Conservation (phyloP, 768 basidiomycete species). For the Amanita subjunquillea region DNA sequence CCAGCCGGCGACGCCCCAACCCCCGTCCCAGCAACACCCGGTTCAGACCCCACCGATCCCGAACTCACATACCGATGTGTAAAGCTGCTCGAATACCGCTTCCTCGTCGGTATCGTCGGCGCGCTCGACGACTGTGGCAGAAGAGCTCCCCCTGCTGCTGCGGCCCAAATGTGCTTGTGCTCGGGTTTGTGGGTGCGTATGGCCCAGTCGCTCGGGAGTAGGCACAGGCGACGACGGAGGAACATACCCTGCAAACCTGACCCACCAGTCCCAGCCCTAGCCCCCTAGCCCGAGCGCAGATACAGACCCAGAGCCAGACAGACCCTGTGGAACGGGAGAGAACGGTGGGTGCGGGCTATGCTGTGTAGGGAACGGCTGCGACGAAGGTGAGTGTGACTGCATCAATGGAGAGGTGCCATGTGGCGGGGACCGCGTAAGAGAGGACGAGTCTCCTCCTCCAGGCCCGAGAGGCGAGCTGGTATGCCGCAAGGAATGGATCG, state of each 20-base stretch:
- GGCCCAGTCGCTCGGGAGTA: background rate
- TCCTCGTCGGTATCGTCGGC: conserved; percentile 20
- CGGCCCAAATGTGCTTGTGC: background rate
- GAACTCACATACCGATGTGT: conserved; percentile 50
- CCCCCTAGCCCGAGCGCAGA: background rate
- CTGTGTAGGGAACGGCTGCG: conserved; percentile 1
- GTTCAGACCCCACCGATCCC: conserved; percentile 19
- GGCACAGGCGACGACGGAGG: background rate
- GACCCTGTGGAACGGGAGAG: conserved; percentile 18
- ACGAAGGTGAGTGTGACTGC: background rate
- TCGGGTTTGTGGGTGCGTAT: background rate
- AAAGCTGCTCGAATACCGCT: conserved; percentile 73
- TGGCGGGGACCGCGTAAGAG: background rate
- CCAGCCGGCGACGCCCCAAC: background rate
- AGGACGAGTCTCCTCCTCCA: background rate
- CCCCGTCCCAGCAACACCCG: conserved; percentile 18
- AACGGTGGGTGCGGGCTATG: conserved; percentile 16
- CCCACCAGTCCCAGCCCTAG: background rate
- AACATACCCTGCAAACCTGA: background rate
- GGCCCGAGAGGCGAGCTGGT: background rate
- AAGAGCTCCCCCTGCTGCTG: background rate
- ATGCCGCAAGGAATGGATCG: conserved; percentile 1
- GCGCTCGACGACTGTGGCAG: background rate
- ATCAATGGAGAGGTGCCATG: background rate
- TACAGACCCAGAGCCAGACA: background rate